Percentiles rank a stretch among this genome's conserved stretches.
phyloP scores from a whole-genome alignment of 1,139 yeast species.

The Yamadazyma jaroonii region DNA sequence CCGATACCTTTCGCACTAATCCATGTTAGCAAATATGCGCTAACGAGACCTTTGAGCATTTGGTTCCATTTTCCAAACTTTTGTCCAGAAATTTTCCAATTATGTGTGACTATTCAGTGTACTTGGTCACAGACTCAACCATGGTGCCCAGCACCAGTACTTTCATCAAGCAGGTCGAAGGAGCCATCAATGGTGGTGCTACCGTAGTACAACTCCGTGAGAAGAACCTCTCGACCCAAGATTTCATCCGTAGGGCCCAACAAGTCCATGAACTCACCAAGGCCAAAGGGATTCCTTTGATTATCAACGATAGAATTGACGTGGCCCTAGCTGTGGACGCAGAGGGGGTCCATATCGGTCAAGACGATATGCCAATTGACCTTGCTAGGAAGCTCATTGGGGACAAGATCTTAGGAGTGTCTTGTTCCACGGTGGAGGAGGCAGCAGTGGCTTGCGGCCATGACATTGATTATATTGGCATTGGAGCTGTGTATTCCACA shows the following conservation, averaged over 20 bases:
- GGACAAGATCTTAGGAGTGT: conserved; percentile 75
- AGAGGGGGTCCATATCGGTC: conserved; percentile 94
- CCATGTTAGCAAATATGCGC: conserved; percentile 13
- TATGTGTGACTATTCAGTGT: conserved; percentile 58
- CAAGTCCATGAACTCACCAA: conserved; percentile 61
- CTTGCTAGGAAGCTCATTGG: conserved; percentile 66
- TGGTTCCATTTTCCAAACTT: neutral
- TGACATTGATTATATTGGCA: conserved; percentile 74
- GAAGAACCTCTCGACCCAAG: conserved; percentile 66
- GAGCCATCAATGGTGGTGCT: conserved; percentile 67
- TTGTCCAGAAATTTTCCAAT: neutral
- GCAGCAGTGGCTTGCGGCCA: conserved; percentile 53
- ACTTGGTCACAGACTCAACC: conserved; percentile 79
- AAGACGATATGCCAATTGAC: conserved; percentile 76
- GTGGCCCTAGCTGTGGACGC: conserved; percentile 89
- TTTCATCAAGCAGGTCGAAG: conserved; percentile 57
- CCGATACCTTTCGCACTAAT: no score
- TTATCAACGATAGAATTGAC: conserved; percentile 86
- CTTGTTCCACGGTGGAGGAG: conserved; percentile 62
- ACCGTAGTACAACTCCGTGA: conserved; percentile 85
- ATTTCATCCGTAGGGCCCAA: conserved; percentile 61
- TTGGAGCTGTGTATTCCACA: conserved; percentile 81
- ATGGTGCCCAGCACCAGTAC: conserved; percentile 67
- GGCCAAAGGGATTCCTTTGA: conserved; percentile 63
- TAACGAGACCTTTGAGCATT: conserved; percentile 1